Base-by-base conservation (phyloP, 768 basidiomycete species). In the Collybiopsis confluens region DNA sequence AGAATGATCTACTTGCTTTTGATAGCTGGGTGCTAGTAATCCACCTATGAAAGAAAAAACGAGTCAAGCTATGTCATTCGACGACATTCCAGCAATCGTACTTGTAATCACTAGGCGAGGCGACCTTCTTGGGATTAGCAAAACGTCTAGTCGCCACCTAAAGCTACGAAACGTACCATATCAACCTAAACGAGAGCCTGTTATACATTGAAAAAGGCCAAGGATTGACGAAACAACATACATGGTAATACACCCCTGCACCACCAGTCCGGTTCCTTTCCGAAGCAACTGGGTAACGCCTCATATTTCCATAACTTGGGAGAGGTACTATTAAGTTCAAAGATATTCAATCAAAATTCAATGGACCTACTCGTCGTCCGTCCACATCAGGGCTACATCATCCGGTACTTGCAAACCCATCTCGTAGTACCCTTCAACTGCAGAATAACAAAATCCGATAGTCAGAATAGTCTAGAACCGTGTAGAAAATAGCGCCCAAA, bases 281-380 rank as follows among this genome's bases (percentile, higher is more conserved):
- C 15, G 69, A 70, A 5, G 67, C 63, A 7, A 77, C 61, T 1
- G 83, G 83, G 58, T 79, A 80, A 20, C 86, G 78, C 33, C 84
- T 80, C 46, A 88, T 74, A 61, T 88, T 88, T 2, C 86, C 86
- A 77, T 79, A 88, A 65, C 82, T 83, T n/a, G n/a, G n/a, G 49
- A 4, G 18, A 21, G 48, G 3, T 10, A 45, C 21, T 21, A 5
- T 15, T 23, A 44, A 44, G 7, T 16, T 15, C 4, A 10, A 21
- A 7, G 35, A 35, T 9, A 26, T 15, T 18, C 20, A 9, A 9
- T 18, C 20, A 38, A 7, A 48, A 28, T 10, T 20, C 30, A 23
- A 5, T 33, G 20, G 16, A 28, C 47, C 21, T 35, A 83, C 82
- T 88, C 88, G 62, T 88, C 88, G 57, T 90, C 88, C 1, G 85